Percentiles rank a stretch among this genome's conserved stretches.
Conservation (phyloP, 495 filamentous ascomycete genomes). For the Penicillium macrosclerotiorum region DNA sequence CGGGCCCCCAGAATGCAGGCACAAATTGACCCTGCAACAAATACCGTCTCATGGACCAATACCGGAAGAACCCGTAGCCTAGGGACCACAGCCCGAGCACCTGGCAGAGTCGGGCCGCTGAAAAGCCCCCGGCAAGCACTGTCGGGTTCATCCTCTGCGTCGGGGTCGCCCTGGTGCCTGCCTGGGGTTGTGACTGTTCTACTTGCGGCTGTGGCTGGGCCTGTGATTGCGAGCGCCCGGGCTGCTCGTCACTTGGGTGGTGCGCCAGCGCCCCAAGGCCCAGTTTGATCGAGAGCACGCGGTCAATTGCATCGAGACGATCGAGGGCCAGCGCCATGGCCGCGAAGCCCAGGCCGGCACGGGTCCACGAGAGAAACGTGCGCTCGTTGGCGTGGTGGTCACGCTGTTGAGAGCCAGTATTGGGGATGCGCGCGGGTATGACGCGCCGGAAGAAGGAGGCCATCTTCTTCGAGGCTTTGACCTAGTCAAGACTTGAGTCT, state of each 20-base stretch:
- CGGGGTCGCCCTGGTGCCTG: neutral
- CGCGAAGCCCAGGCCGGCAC: conserved; percentile 51
- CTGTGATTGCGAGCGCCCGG: neutral
- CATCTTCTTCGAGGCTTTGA: no score
- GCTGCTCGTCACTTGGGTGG: neutral
- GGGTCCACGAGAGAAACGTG: conserved; percentile 54
- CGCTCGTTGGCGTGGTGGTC: conserved; percentile 55
- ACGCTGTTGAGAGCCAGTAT: conserved; percentile 39
- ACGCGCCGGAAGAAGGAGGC: conserved; percentile 26
- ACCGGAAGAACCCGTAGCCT: conserved; percentile 30
- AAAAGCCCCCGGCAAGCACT: neutral
- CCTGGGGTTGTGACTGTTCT: neutral
- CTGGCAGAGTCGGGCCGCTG: conserved; percentile 24
- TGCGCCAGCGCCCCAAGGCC: neutral
- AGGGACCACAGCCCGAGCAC: conserved; percentile 28
- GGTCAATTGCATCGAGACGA: conserved; percentile 29
- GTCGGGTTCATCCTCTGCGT: neutral
- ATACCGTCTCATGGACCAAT: conserved; percentile 25
- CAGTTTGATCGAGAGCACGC: conserved; percentile 7
- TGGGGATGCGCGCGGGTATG: conserved; percentile 24
- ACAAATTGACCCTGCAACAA: conserved; percentile 26
- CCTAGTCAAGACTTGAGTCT: no score
- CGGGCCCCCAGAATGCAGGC: conserved; percentile 32
- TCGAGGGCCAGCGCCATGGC: conserved; percentile 48
- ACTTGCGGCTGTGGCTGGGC: neutral